phyloP scores from a whole-genome alignment of 2,329 filamentous ascomycete species.

The Aspergillus alliaceus region DNA sequence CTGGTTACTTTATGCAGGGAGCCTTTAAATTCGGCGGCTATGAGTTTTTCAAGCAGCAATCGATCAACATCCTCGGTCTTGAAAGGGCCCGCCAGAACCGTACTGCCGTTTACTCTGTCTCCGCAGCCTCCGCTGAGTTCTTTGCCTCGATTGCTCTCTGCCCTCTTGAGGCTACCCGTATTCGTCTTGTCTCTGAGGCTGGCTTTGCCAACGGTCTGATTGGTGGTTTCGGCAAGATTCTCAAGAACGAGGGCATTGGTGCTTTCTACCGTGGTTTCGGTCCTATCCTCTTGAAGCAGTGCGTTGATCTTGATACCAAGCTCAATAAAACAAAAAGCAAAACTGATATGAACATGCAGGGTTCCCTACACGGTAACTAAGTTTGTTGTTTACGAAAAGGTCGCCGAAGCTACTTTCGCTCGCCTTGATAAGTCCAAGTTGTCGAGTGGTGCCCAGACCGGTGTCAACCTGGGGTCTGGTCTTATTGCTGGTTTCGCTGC shows the following conservation, averaged over 20 bases:
- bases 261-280: constrained; percentile 92
- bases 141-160: constrained; percentile 70
- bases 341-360: constrained; percentile 44
- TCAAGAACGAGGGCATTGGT: constrained; percentile 76
- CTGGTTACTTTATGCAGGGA: constrained; percentile 92
- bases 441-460: constrained; percentile 69
- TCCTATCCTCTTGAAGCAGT: constrained; percentile 82
- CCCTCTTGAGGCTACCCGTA: constrained; percentile 90
- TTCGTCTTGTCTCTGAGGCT: constrained; percentile 86
- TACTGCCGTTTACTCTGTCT: constrained; percentile 76
- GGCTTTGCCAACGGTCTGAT: constrained; percentile 79
- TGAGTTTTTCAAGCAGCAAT: constrained; percentile 59
- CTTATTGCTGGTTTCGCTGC: constrained; percentile 84
- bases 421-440: constrained; percentile 68
- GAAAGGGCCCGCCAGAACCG: constrained; percentile 70
- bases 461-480: constrained; percentile 81
- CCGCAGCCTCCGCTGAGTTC: constrained; percentile 62
- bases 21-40: constrained; percentile 94
- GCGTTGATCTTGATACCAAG: constrained; percentile 35
- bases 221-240: constrained; percentile 78
- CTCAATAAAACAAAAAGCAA: neutral
- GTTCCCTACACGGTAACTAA: constrained; percentile 94
- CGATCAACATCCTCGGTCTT: neutral
- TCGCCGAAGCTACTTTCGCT: constrained; percentile 71
- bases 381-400: constrained; percentile 92